A percentile compares a stretch with the other conserved stretches of the same genome.
Conservation (phyloP, 1,139 yeast genomes). For the Blastobotrys capitulatus region DNA sequence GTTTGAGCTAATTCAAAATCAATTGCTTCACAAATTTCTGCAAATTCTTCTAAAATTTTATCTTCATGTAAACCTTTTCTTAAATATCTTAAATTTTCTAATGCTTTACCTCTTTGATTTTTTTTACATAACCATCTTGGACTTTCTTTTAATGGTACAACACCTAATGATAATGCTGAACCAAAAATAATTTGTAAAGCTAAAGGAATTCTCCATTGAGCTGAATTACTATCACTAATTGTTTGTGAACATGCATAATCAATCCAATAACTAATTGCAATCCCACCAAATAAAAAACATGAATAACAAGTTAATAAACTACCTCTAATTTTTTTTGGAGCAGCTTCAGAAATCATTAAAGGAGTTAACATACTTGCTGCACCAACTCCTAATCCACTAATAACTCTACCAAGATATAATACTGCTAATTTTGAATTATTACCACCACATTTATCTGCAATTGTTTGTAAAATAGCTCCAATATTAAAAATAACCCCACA, state of each 20-base stretch:
- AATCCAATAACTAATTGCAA: conserved; percentile 50
- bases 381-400: conserved; percentile 56
- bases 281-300: conserved; percentile 58
- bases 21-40: conserved; percentile 43
- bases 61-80: conserved; percentile 16
- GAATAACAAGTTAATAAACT: conserved; percentile 46
- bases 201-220: conserved; percentile 65
- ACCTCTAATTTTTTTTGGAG: conserved; percentile 52
- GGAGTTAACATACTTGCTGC: conserved; percentile 56
- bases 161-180: conserved; percentile 42
- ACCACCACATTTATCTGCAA: conserved; percentile 35
- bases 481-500: conserved; percentile 69
- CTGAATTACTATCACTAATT: conserved; percentile 13
- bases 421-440: conserved; percentile 61
- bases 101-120: conserved; percentile 38
- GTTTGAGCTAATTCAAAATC: conserved; percentile 32
- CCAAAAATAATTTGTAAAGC: conserved; percentile 64
- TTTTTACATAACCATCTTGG: conserved; percentile 59
- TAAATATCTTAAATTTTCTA: conserved; percentile 39
- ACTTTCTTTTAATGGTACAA: conserved; percentile 59
- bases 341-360: conserved; percentile 50
- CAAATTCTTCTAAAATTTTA: conserved; percentile 35
- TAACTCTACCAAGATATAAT: conserved; percentile 49
- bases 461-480: conserved; percentile 79
- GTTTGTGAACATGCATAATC: conserved; percentile 55